A percentile compares a stretch with the other conserved stretches of the same genome.
Conservation (phyloP, 768 basidiomycete genomes). For the Hemileccinum rubropunctum region DNA sequence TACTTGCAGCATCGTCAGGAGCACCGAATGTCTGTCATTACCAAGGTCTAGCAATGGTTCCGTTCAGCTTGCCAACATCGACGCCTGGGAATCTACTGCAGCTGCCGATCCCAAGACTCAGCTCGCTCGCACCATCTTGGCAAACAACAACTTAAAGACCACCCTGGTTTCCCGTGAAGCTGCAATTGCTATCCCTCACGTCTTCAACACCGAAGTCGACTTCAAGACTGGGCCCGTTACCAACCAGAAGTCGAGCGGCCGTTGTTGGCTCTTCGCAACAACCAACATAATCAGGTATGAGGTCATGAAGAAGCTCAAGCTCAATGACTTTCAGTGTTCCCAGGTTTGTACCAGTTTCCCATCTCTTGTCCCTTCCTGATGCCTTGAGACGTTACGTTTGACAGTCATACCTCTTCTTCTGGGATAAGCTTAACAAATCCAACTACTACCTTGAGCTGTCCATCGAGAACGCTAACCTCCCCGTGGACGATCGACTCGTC, state of each 20-base stretch:
- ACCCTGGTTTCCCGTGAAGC: slow-evolving; percentile 65
- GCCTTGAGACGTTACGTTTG: neutral
- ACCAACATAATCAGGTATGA: slow-evolving; percentile 84
- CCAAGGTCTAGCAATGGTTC: slow-evolving; percentile 56
- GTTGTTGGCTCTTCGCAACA: slow-evolving; percentile 96
- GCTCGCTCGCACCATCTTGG: slow-evolving; percentile 74
- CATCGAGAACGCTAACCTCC: slow-evolving; percentile 75
- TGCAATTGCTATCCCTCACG: slow-evolving; percentile 60
- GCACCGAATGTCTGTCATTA: slow-evolving; percentile 2
- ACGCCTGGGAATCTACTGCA: slow-evolving; percentile 64
- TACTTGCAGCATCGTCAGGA: neutral
- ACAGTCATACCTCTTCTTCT: slow-evolving; percentile 91
- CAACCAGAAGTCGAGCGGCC: slow-evolving; percentile 82
- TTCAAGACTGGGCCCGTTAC: slow-evolving; percentile 84
- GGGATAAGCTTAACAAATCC: slow-evolving; percentile 91
- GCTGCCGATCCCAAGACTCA: slow-evolving; percentile 56
- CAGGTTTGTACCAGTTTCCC: slow-evolving; percentile 49
- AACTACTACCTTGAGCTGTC: slow-evolving; percentile 89
- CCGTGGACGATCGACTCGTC: slow-evolving; percentile 82
- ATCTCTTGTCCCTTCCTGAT: slow-evolving; percentile 3
- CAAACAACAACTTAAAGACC: slow-evolving; percentile 62
- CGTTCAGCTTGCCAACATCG: slow-evolving; percentile 54
- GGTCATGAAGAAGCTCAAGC: slow-evolving; percentile 80
- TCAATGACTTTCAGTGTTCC: slow-evolving; percentile 88
- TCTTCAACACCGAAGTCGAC: slow-evolving; percentile 80